Evolutionary conservation across 2,329 filamentous ascomycete genomes (phyloP).

Genomic region (Monilinia aucupariae): DNA sequence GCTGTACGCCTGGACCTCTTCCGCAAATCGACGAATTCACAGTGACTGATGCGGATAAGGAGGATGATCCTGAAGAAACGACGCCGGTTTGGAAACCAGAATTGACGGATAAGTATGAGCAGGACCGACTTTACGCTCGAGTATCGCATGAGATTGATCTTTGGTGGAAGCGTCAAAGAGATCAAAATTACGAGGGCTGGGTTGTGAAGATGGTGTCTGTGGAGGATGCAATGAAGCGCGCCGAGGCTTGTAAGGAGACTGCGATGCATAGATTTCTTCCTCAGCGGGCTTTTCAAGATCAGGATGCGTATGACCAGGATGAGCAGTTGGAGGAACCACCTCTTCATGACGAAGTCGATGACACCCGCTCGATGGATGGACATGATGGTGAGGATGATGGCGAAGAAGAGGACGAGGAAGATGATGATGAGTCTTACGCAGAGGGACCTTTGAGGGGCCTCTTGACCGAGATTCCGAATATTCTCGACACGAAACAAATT

Average conservation of each 20-base stretch:
- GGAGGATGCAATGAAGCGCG: constrained; percentile 52
- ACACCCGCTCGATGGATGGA: constrained; percentile 37
- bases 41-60: constrained; percentile 14
- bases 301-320: constrained; percentile 44
- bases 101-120: constrained; percentile 51
- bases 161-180: constrained; percentile 58
- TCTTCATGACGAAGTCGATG: constrained; percentile 47
- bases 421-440: constrained; percentile 73
- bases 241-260: constrained; percentile 54
- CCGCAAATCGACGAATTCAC: constrained; percentile 19
- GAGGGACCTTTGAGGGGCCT: constrained; percentile 77
- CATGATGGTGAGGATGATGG: constrained; percentile 48
- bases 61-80: constrained; percentile 26
- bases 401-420: constrained; percentile 61
- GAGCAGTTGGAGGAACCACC: constrained; percentile 43
- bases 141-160: constrained; percentile 60
- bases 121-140: constrained; percentile 53
- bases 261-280: constrained; percentile 47
- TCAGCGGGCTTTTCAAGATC: constrained; percentile 26
- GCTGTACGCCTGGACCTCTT: constrained; percentile 34
- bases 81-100: constrained; percentile 37
- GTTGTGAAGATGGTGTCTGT: constrained; percentile 55
- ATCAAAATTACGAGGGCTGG: constrained; percentile 56
- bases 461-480: constrained; percentile 88
- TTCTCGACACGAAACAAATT: constrained; percentile 89